Percentiles rank a stretch among this genome's conserved stretches.
phyloP scores from a whole-genome alignment of 306 rosid species.

The Leucaena leucocephala region DNA sequence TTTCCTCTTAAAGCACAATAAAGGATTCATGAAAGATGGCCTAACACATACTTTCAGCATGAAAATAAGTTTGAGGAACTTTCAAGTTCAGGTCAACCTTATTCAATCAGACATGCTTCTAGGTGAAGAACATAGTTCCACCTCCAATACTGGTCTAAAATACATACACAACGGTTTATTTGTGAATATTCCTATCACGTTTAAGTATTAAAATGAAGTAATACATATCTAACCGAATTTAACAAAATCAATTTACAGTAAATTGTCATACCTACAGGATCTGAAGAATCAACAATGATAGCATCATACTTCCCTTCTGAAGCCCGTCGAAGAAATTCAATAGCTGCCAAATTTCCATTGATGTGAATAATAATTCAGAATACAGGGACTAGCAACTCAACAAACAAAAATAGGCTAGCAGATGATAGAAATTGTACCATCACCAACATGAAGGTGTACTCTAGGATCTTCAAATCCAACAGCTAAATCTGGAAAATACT shows the following conservation, averaged over 20 bases:
- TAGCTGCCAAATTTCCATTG: slow-evolving; percentile 57
- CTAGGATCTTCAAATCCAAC: slow-evolving; percentile 96
- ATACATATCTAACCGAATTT: not conserved
- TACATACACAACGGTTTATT: not conserved
- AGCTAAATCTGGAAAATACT: slow-evolving; percentile 80
- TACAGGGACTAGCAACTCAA: slow-evolving; percentile 9
- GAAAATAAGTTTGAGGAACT: slow-evolving; percentile 2
- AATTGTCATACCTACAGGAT: slow-evolving; percentile 82
- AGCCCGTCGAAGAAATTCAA: slow-evolving; percentile 68
- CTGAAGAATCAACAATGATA: slow-evolving; percentile 94
- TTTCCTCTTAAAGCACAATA: not conserved
- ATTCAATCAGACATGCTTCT: slow-evolving; percentile 17
- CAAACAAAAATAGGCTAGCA: slow-evolving; percentile 25
- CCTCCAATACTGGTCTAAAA: slow-evolving; percentile 24
- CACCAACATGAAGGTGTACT: slow-evolving; percentile 88
- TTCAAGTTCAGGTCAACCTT: slow-evolving; percentile 11
- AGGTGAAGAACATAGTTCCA: slow-evolving; percentile 1
- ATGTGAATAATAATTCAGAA: slow-evolving; percentile 1
- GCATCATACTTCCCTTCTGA: slow-evolving; percentile 88
- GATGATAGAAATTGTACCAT: slow-evolving; percentile 55
- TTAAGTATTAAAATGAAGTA: slow-evolving; percentile 8
- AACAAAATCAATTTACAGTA: not conserved
- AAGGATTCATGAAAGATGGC: not conserved
- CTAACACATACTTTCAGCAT: not conserved
- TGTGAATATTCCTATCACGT: not conserved